phyloP scores from a whole-genome alignment of 2,329 filamentous ascomycete genomes.

The Colletotrichum plurivorum region DNA sequence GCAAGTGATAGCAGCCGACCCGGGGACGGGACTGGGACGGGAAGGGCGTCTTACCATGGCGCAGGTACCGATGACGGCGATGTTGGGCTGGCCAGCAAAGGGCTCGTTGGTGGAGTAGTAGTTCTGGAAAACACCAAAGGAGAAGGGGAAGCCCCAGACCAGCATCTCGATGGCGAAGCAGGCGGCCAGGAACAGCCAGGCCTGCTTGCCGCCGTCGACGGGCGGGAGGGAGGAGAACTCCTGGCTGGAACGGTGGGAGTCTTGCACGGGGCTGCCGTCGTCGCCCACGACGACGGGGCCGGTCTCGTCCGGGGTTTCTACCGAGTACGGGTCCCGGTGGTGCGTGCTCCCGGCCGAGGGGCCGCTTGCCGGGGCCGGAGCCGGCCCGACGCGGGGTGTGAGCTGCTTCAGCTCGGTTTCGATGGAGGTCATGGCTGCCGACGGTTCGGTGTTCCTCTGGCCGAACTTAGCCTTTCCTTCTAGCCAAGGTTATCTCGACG shows the following conservation, averaged over 20 bases:
- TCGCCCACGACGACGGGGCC: slow-evolving; percentile 11
- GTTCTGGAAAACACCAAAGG: slow-evolving; percentile 80
- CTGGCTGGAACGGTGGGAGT: slow-evolving; percentile 15
- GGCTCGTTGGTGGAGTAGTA: slow-evolving; percentile 74
- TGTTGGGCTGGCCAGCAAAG: slow-evolving; percentile 67
- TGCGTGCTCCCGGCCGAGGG: slow-evolving; percentile 4
- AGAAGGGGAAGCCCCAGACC: slow-evolving; percentile 75
- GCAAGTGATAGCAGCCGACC: slow-evolving; percentile 36
- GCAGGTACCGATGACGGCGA: slow-evolving; percentile 76
- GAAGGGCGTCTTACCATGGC: slow-evolving; percentile 61
- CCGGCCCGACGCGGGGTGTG: not conserved
- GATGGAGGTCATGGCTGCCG: slow-evolving; percentile 12
- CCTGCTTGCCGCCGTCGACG: slow-evolving; percentile 54
- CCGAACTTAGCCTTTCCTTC: too few relatives aligned
- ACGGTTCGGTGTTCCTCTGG: not conserved
- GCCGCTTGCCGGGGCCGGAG: not conserved
- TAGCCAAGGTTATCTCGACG: not conserved
- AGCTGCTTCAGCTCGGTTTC: slow-evolving; percentile 30
- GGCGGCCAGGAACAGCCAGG: slow-evolving; percentile 50
- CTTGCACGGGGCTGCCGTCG: not conserved
- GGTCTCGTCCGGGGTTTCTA: slow-evolving; percentile 6
- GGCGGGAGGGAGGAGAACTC: slow-evolving; percentile 48
- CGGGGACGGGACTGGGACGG: slow-evolving; percentile 24
- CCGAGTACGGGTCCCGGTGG: slow-evolving; percentile 19
- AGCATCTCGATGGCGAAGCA: slow-evolving; percentile 65